These are phyloP conservation scores for Candida quercuum DNA, from an alignment of 805 yeast species.

Conservation along the genomic window DNA sequence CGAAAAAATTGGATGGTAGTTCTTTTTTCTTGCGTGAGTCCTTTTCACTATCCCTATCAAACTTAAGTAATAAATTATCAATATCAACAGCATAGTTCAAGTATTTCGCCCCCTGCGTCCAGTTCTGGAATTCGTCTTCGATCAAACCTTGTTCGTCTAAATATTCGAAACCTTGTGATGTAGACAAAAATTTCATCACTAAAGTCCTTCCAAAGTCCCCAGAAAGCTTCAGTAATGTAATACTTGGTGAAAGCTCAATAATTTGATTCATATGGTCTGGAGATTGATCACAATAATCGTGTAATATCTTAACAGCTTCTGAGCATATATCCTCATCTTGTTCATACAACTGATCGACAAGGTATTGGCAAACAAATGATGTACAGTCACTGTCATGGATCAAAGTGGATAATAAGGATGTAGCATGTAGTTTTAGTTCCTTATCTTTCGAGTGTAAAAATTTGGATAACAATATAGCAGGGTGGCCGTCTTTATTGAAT, in stretches of 20 bases:
- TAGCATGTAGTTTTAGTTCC: slow-evolving; percentile 50
- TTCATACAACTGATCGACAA: slow-evolving; percentile 71
- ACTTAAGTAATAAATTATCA: slow-evolving; percentile 32
- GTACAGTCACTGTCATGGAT: slow-evolving; percentile 34
- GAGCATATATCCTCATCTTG: slow-evolving; percentile 49
- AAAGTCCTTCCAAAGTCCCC: slow-evolving; percentile 41
- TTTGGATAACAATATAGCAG: slow-evolving; percentile 61
- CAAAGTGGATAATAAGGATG: slow-evolving; percentile 44
- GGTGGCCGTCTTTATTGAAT: slow-evolving; percentile 55
- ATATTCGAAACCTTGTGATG: slow-evolving; percentile 65
- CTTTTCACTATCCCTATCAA: slow-evolving; percentile 16
- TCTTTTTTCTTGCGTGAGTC: slow-evolving; percentile 8
- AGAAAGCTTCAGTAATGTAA: slow-evolving; percentile 25
- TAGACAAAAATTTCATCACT: slow-evolving; percentile 57
- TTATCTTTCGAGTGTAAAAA: slow-evolving; percentile 52
- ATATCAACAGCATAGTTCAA: slow-evolving; percentile 42
- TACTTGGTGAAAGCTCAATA: slow-evolving; percentile 49
- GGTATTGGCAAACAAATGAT: slow-evolving; percentile 36
- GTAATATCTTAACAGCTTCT: slow-evolving; percentile 49
- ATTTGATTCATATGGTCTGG: slow-evolving; percentile 43
- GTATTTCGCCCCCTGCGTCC: slow-evolving; percentile 48
- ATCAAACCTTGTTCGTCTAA: slow-evolving; percentile 55
- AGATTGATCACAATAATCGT: slow-evolving; percentile 49
- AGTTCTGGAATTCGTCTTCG: slow-evolving; percentile 57
- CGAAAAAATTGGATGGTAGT: slow-evolving; percentile 68